Evolutionary conservation across 106 monocot species (phyloP), one percentile per base, ranked within the genome.

Genomic region (Posidonia australis): DNA sequence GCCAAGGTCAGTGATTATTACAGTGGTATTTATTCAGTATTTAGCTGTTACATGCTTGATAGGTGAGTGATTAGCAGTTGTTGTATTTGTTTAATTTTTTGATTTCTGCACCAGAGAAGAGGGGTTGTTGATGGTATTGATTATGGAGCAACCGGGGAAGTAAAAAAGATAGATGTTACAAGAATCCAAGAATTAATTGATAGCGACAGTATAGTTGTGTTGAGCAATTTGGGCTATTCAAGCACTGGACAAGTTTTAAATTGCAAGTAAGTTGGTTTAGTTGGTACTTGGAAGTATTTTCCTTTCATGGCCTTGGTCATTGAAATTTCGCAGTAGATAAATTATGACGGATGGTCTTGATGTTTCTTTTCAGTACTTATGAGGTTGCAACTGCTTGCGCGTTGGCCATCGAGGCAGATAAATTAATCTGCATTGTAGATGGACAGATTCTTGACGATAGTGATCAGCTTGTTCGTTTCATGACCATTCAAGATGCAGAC

Each of bases 301-400:
- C 44, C 25, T 3, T 57, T 32, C 13, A 53, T 22, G n/a, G n/a
- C n/a, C n/a, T 55, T 21, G 17, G 22, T 58, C 23, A 55, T 21
- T 24, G 13, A 3, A 30, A 2, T 23, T 10, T 59, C 17, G n/a
- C n/a, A n/a, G n/a, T n/a, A n/a, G n/a, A n/a, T n/a, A n/a, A n/a
- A n/a, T n/a, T n/a, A n/a, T n/a, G n/a, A n/a, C n/a, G n/a, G n/a
- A 55, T 68, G 20, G 25, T 20, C 44, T 70, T n/a, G 56, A 20
- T 43, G 11, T 31, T 30, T 67, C 47, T 21, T 65, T 68, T 58
- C 88, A 94, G 93, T 70, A 89, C 83, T 30, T 94, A 89, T 70
- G 93, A 93, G 77, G 93, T 93, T 68, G 93, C 86, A 51, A 93
- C 93, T 58, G 93, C 93, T 45, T 88, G 88, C 73, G 88, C 93